Evolutionary conservation across 331 rosid genomes (phyloP).

Genomic region (Pyracantha coccinea): DNA sequence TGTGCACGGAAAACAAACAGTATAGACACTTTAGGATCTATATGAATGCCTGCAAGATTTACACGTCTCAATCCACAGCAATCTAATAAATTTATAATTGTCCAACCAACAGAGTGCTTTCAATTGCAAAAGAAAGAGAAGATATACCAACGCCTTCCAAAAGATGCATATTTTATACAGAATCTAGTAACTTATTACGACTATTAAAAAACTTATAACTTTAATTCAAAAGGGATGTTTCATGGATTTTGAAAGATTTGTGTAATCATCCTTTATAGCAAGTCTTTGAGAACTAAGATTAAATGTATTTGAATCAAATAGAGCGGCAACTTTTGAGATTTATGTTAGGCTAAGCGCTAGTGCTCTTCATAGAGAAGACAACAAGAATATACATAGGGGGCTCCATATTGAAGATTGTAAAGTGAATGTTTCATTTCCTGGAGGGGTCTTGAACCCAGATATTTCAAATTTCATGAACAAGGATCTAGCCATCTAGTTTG

Average conservation of each 20-base stretch:
- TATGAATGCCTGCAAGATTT: background rate
- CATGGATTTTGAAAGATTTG: background rate
- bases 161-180: background rate
- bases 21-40: background rate
- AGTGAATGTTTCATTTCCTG: background rate
- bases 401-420: background rate
- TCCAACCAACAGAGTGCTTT: background rate
- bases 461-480: background rate
- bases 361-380: background rate
- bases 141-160: background rate
- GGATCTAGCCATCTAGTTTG: background rate
- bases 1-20: background rate
- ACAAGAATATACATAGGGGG: background rate
- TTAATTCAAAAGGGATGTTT: background rate
- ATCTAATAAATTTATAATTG: background rate
- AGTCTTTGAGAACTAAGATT: background rate
- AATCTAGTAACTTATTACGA: background rate
- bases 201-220: background rate
- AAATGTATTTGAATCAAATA: background rate
- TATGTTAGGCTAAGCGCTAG: background rate
- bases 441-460: background rate
- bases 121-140: background rate
- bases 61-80: no score
- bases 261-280: background rate
- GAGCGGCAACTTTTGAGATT: background rate